These are phyloP conservation scores for Boletus tylopilopsis DNA, from an alignment of 768 basidiomycete genomes.

Conservation along the genomic window DNA sequence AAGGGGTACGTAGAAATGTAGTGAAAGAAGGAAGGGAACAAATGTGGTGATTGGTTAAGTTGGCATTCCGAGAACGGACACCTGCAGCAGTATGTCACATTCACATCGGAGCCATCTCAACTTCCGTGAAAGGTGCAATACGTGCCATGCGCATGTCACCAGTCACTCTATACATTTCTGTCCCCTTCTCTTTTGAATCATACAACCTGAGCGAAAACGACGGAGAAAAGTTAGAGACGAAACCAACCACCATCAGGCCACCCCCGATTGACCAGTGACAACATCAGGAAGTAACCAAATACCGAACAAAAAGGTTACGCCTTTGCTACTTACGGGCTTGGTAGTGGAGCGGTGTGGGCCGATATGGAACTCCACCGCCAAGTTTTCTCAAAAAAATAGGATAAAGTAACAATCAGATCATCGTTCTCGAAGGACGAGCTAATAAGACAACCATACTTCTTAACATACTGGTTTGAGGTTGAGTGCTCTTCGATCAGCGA, in stretches of 20 bases:
- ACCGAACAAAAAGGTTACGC: slow-evolving; percentile 16
- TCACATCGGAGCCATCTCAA: slow-evolving; percentile 17
- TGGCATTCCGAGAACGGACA: slow-evolving; percentile 19
- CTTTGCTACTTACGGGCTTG: slow-evolving; percentile 19
- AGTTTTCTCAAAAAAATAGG: slow-evolving; percentile 1
- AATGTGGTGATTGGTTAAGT: slow-evolving; percentile 15
- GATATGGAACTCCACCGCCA: slow-evolving; percentile 10
- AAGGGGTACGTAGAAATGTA: slow-evolving; percentile 19
- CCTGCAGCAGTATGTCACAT: slow-evolving; percentile 16
- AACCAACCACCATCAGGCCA: slow-evolving; percentile 12
- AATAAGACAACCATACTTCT: slow-evolving; percentile 22
- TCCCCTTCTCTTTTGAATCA: slow-evolving; percentile 28
- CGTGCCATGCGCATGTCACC: slow-evolving; percentile 8
- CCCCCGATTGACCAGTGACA: slow-evolving; percentile 5
- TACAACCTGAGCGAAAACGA: slow-evolving; percentile 20
- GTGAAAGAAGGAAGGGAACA: slow-evolving; percentile 4
- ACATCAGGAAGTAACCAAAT: slow-evolving; percentile 6
- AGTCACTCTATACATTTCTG: slow-evolving; percentile 25
- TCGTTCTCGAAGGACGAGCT: slow-evolving; percentile 6
- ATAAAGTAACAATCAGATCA: slow-evolving; percentile 14
- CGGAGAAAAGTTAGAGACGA: slow-evolving; percentile 19
- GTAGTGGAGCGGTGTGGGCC: background rate
- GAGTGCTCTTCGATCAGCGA: slow-evolving; percentile 21
- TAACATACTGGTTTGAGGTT: slow-evolving; percentile 17
- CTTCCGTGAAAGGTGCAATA: slow-evolving; percentile 25